A percentile compares a stretch with the other conserved stretches of the same genome.
phyloP scores from a whole-genome alignment of 129 eudicot genomes.

The Dittrichia graveolens region DNA sequence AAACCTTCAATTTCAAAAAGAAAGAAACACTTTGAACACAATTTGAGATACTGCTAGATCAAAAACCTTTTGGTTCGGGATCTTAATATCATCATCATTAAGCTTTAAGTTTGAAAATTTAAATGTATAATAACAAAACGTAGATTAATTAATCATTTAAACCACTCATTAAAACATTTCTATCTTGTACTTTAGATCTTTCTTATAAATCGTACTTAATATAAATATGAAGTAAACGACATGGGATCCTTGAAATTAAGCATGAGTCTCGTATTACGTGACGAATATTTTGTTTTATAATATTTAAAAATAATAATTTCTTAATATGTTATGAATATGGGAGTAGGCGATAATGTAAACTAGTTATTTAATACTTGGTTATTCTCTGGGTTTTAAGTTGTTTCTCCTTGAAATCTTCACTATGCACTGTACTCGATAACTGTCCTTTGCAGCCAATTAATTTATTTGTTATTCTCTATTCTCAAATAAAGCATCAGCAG shows the following conservation, averaged over 20 bases:
- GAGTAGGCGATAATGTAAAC: conserved; percentile 26
- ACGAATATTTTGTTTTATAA: neutral
- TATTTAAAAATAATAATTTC: conserved; percentile 5
- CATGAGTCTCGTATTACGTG: conserved; percentile 1
- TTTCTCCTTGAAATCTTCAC: conserved; percentile 68
- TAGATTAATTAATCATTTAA: neutral
- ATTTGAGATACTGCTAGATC: too few relatives aligned
- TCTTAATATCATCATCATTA: neutral
- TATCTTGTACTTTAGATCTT: neutral
- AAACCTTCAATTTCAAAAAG: too few relatives aligned
- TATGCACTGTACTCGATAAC: conserved; percentile 30
- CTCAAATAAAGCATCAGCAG: conserved; percentile 49
- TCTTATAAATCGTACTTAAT: neutral
- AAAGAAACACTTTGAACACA: too few relatives aligned
- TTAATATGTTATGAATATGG: conserved; percentile 22
- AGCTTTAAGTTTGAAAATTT: neutral
- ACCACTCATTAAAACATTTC: neutral
- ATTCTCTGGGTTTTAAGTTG: conserved; percentile 74
- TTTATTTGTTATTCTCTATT: conserved; percentile 18
- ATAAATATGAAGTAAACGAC: conserved; percentile 10
- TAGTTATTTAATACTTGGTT: conserved; percentile 21
- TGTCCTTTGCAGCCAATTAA: conserved; percentile 17
- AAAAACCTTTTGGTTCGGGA: neutral
- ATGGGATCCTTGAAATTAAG: conserved; percentile 9
- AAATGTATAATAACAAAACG: neutral